Base-by-base conservation (phyloP, 305 asterid species). In the Fraxinus paxiana region DNA sequence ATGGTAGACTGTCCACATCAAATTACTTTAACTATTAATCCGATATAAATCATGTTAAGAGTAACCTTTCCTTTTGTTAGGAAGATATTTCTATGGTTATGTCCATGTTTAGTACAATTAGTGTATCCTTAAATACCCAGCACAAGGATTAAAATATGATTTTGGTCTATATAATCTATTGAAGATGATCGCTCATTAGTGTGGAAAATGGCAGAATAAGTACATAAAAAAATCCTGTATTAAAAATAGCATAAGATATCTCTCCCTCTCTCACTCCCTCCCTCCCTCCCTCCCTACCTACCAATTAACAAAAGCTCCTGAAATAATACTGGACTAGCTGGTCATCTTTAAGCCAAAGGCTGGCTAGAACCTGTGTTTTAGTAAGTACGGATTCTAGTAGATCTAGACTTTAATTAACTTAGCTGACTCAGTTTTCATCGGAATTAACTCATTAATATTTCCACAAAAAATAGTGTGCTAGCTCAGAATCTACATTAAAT, bases 401-500 rank as follows among this genome's bases (percentile, higher is more conserved):
- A 26, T 61, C 28, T 7, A 61, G n/a, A 12, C 70, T 61, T 18
- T 8, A 59, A 59, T 59, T 24, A 59, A 59, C 28, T 18, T 59
- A 18, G 72, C 72, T 51, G 51, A 24, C 54, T 74, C 48, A 71
- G 2, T 35, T 15, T n/a, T 41, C 38, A 46, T 24, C 37, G 71
- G 34, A 51, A 34, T 15, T 13, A 48, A 41, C 24, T 28, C 54
- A 31, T 73, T 41, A 9, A 61, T 22, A 54, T 30, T 69, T 61
- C 22, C 13, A 22, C 30, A 74, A 2, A 43, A 63, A 76, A 48
- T n/a, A 33, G 13, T 4, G 43, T 6, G 71, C 2, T 31, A 41
- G 75, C 38, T 33, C 75, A 35, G 67, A 61, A 37, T 18, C 54
- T 43, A 74, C 71, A 65, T 78, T n/a, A 34, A 48, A 70, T 41